phyloP scores from a whole-genome alignment of 139 green algal genomes.

The Chlamydomonas incerta region DNA sequence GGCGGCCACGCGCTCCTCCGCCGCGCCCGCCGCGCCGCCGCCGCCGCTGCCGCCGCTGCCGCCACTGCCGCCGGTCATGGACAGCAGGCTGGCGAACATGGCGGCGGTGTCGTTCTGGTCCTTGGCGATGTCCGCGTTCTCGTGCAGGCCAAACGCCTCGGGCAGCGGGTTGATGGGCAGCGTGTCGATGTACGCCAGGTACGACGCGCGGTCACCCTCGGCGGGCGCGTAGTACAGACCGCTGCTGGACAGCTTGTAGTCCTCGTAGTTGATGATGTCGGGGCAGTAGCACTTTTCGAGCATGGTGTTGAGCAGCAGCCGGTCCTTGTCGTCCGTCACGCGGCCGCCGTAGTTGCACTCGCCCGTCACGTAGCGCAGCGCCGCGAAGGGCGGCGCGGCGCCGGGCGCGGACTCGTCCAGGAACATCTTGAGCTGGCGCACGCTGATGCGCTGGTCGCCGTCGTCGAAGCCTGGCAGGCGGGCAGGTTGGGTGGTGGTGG shows the following conservation, averaged over 20 bases:
- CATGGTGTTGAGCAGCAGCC: constrained; percentile 73
- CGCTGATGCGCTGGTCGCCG: constrained; percentile 76
- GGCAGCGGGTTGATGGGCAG: constrained; percentile 69
- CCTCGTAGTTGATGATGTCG: constrained; percentile 44
- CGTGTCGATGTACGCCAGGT: constrained; percentile 68
- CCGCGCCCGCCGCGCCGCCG: constrained; percentile 35
- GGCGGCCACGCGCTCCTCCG: constrained; percentile 57
- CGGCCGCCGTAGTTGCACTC: constrained; percentile 84
- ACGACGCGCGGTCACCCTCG: constrained; percentile 54
- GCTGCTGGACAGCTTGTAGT: constrained; percentile 42
- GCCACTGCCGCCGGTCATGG: constrained; percentile 58
- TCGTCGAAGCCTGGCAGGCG: constrained; percentile 70
- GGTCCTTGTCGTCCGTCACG: constrained; percentile 86
- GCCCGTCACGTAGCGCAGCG: constrained; percentile 76
- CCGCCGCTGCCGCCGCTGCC: constrained; percentile 43
- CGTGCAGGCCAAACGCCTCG: constrained; percentile 80
- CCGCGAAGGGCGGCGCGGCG: constrained; percentile 70
- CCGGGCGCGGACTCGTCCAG: constrained; percentile 71
- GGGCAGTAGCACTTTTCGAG: constrained; percentile 69
- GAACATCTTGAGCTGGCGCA: constrained; percentile 81
- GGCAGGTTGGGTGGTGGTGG: too few relatives aligned
- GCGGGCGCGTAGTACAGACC: constrained; percentile 67
- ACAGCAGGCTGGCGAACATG: constrained; percentile 73
- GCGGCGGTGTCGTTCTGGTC: constrained; percentile 73
- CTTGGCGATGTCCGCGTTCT: constrained; percentile 82